Evolutionary conservation across 495 filamentous ascomycete species (phyloP).

Genomic region (Chaetomium tenue): DNA sequence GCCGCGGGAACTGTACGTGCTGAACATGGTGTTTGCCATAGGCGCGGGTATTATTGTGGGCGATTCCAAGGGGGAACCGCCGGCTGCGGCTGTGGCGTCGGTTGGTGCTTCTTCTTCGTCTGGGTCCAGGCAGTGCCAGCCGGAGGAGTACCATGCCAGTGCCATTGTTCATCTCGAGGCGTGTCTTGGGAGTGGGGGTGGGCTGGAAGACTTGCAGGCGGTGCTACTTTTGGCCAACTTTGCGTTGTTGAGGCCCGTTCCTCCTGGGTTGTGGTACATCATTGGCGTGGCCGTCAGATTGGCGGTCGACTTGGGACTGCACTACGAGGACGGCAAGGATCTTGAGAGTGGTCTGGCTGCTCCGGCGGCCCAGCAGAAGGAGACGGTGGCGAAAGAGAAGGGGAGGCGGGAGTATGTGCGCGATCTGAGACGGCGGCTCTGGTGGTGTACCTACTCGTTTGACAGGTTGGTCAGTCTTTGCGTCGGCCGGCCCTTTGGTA

Average conservation of each 20-base stretch:
- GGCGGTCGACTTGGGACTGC: constrained; percentile 86
- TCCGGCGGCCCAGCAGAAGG: constrained; percentile 28
- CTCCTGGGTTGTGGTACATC: constrained; percentile 95
- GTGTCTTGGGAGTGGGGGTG: constrained; percentile 75
- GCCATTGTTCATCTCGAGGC: constrained; percentile 88
- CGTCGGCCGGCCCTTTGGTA: constrained; percentile 89
- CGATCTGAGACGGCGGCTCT: constrained; percentile 81
- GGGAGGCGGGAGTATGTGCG: constrained; percentile 83
- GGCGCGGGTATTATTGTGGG: constrained; percentile 89
- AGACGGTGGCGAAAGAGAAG: constrained; percentile 48
- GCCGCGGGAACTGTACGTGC: constrained; percentile 80
- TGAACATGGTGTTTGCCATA: constrained; percentile 98
- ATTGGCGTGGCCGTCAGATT: constrained; percentile 87
- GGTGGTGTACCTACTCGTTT: constrained; percentile 96
- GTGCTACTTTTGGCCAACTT: constrained; percentile 88
- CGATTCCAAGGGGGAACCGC: constrained; percentile 40
- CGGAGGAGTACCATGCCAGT: constrained; percentile 94
- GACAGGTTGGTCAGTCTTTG: constrained; percentile 90
- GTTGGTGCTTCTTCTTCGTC: not conserved
- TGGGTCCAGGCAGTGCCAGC: constrained; percentile 65
- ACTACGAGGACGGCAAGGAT: constrained; percentile 85
- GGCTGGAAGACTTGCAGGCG: constrained; percentile 87
- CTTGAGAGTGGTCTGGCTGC: constrained; percentile 41
- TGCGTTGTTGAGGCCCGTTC: constrained; percentile 84
- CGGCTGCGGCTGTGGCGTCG: constrained; percentile 16